Evolutionary conservation across 2,329 filamentous ascomycete genomes (phyloP), one percentile per base, ranked within the genome.

Genomic region (Botrytis paeoniae): DNA sequence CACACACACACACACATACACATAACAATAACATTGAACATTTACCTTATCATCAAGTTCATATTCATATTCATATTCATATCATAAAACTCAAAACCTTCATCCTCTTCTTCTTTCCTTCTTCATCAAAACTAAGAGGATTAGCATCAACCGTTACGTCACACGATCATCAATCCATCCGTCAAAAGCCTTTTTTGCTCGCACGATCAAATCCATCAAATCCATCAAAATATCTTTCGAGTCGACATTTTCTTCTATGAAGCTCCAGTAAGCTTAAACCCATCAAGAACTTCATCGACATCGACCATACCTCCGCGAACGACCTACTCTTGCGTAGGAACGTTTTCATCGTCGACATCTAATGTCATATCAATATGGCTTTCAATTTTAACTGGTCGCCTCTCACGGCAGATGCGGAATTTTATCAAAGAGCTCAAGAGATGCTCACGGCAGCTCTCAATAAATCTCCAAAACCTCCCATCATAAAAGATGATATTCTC

Each of bases 341-440:
- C 41, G 60, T n/a, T n/a, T 1, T 39, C 20, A 64, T 68, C 48
- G 18, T 35, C 45, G 22, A 51, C 72, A 59, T 76, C 78, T 79
- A 77, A 80, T 81, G 80, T 74, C 63, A 76, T 75, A 72, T 76
- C 77, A 77, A 76, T 65, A 99, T 99, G 96, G 96, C 96, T 79
- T 99, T 99, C 92, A 98, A 98, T 87, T 99, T 99, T 93, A 98
- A 98, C 93, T 99, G 96, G 96, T 97, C 94, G 89, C 96, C 96
- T 81, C 88, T 99, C 77, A 96, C 97, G 85, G 95, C 95, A 81
- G 96, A 98, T 85, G 95, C 93, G 80, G 89, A 91, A 79, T 96
- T 96, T 83, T 95, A 95, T 84, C 89, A 92, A 82, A 92, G 94
- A 79, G 95, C 96, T 69, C 93, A 95, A 82, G 95, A 98, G 82